phyloP scores from a whole-genome alignment of 371 early-diverging fungal genomes.

The Zychaea mexicana region DNA sequence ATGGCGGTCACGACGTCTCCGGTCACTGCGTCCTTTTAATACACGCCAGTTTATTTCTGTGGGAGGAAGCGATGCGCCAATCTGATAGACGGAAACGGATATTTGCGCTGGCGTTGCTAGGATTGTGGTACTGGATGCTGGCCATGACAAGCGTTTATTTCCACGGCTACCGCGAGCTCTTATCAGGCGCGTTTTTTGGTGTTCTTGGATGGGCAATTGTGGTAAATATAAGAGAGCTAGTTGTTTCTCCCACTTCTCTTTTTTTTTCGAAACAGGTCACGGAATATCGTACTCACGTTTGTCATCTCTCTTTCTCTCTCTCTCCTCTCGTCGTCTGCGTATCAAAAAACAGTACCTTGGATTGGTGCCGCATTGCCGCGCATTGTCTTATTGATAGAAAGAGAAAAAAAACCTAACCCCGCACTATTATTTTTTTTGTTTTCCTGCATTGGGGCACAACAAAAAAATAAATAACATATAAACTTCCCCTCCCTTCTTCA shows the following conservation, averaged over 20 bases:
- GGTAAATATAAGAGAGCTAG: slow-evolving; percentile 39
- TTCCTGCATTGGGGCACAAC: neutral
- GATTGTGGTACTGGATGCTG: slow-evolving; percentile 78
- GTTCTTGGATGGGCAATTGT: slow-evolving; percentile 65
- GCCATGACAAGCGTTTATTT: slow-evolving; percentile 76
- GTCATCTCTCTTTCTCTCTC: too few species aligned
- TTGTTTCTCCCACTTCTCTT: neutral
- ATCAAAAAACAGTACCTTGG: neutral
- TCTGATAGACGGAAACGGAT: slow-evolving; percentile 18
- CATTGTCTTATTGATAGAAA: neutral
- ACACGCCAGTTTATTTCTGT: slow-evolving; percentile 81
- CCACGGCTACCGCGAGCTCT: slow-evolving; percentile 73
- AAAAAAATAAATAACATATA: neutral
- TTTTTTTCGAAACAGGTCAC: too few species aligned
- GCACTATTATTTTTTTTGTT: neutral
- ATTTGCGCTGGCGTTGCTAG: slow-evolving; percentile 33
- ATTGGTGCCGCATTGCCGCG: neutral
- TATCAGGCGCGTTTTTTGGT: slow-evolving; percentile 73
- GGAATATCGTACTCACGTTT: too few species aligned
- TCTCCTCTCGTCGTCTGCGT: too few species aligned
- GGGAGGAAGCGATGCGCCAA: slow-evolving; percentile 61
- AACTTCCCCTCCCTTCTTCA: neutral
- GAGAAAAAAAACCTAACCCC: neutral
- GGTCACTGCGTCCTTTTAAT: slow-evolving; percentile 91
- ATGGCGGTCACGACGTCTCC: slow-evolving; percentile 80